These are phyloP conservation scores for Solanum lignicaule DNA, from an alignment of 257 asterid genomes.

Conservation along the genomic window DNA sequence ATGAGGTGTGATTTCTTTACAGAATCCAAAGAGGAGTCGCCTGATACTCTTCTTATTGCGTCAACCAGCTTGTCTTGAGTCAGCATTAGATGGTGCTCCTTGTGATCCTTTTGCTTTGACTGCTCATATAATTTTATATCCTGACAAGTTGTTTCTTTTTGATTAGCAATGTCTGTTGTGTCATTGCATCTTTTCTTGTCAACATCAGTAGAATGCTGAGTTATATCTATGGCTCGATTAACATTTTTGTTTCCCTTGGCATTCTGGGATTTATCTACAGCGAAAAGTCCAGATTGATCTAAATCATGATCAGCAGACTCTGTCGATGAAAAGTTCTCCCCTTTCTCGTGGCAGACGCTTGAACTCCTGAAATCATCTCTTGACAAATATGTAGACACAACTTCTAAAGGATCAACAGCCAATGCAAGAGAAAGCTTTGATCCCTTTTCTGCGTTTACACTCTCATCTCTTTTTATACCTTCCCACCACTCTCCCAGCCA, in stretches of 20 bases:
- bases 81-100: conserved; percentile 39
- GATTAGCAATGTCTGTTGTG: conserved; percentile 11
- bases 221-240: conserved; percentile 12
- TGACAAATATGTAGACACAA: conserved; percentile 45
- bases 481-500: conserved; percentile 92
- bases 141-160: conserved; percentile 12
- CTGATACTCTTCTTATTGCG: conserved; percentile 60
- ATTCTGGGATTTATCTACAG: conserved; percentile 13
- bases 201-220: conserved; percentile 16
- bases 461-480: conserved; percentile 34
- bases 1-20: conserved; percentile 46
- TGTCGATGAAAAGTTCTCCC: conserved; percentile 8
- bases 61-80: conserved; percentile 63
- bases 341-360: conserved; percentile 8
- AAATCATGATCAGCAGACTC: conserved; percentile 7
- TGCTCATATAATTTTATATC: conserved; percentile 7
- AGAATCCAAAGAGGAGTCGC: conserved; percentile 55
- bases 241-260: conserved; percentile 14
- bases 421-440: conserved; percentile 21
- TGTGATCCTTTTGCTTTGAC: conserved; percentile 27
- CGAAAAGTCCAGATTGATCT: conserved; percentile 19
- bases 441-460: conserved; percentile 25
- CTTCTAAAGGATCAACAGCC: conserved; percentile 51
- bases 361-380: conserved; percentile 20
- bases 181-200: conserved; percentile 29